Conservation (phyloP, 257 asterid genomes). For the Catharanthus roseus region DNA sequence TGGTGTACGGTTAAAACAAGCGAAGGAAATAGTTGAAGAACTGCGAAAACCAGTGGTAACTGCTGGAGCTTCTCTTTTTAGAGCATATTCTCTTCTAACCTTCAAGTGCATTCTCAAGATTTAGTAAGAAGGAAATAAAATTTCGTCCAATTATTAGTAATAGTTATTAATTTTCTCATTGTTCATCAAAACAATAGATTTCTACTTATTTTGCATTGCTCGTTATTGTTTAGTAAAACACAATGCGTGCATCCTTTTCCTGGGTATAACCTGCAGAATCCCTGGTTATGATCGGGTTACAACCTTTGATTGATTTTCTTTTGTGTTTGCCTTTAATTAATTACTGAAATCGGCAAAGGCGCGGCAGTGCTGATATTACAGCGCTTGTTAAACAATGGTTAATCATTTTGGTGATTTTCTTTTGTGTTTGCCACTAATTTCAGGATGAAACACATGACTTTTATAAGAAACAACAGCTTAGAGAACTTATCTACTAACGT, state of each 20-base stretch:
- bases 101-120: neutral
- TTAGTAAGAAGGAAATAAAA: too few relatives aligned
- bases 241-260: neutral
- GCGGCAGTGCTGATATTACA: neutral
- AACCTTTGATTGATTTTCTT: too few relatives aligned
- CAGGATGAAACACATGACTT: conserved; percentile 79
- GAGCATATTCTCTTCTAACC: neutral
- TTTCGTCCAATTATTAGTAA: too few relatives aligned
- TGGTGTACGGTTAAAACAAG: conserved; percentile 62
- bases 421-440: conserved; percentile 12
- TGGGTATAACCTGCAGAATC: neutral
- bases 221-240: neutral
- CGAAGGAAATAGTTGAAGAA: conserved; percentile 70
- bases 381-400: neutral
- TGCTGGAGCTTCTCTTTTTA: neutral
- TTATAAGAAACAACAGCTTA: conserved; percentile 72
- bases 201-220: too few relatives aligned
- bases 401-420: conserved; percentile 1
- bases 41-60: conserved; percentile 81
- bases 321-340: too few relatives aligned
- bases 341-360: too few relatives aligned
- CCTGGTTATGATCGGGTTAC: too few relatives aligned
- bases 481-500: conserved; percentile 84
- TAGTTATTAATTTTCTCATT: too few relatives aligned
- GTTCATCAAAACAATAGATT: too few relatives aligned